Evolutionary conservation across 176 grass and related monocot species (phyloP).

Genomic region (Tuctoria greenei): DNA sequence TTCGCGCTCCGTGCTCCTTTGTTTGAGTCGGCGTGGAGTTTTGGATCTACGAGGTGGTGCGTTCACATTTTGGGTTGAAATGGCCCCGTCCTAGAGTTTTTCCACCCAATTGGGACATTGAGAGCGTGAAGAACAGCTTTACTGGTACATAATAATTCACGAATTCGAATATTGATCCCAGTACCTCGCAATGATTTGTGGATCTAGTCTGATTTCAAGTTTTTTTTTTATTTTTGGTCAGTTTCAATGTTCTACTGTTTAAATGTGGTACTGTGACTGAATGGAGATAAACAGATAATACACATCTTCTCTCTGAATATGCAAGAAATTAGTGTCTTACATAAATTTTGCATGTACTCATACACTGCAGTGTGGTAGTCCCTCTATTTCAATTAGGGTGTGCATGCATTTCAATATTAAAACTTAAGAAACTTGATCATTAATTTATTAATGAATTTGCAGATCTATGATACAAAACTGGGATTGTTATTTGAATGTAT

Average conservation of each 20-base stretch:
- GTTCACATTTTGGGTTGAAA: background rate
- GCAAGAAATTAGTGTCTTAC: background rate
- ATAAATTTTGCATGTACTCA: background rate
- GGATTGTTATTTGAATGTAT: background rate
- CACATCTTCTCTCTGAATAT: background rate
- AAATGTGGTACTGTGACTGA: background rate
- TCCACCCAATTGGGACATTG: background rate
- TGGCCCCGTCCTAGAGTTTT: background rate
- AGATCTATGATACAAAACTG: background rate
- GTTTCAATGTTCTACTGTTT: background rate
- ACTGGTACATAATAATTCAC: background rate
- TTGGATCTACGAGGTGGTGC: constrained; percentile 21
- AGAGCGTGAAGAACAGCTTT: background rate
- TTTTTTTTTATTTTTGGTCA: background rate
- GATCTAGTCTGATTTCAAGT: background rate
- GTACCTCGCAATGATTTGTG: background rate
- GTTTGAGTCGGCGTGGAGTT: background rate
- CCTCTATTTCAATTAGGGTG: background rate
- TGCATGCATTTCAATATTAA: background rate
- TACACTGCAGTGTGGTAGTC: background rate
- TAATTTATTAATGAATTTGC: background rate
- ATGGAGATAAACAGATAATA: constrained; percentile 4
- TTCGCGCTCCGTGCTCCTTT: background rate
- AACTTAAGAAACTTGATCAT: background rate
- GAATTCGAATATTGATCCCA: background rate